phyloP scores from a whole-genome alignment of 177 flowering plant species.

The Vitis hybrid region DNA sequence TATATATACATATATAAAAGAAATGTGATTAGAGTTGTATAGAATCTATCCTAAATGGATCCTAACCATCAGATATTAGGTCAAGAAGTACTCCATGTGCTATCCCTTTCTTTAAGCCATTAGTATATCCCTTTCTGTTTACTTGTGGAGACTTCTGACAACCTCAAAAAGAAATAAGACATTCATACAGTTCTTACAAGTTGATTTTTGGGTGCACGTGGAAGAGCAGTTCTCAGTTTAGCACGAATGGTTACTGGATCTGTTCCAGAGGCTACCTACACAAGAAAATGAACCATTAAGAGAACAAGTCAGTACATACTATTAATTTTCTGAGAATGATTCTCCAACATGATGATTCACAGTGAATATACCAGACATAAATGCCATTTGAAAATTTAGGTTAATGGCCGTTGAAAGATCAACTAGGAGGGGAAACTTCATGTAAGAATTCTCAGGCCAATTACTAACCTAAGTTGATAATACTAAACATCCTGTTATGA shows the following conservation, averaged over 20 bases:
- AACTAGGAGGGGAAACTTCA: too few species aligned
- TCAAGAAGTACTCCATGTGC: too few species aligned
- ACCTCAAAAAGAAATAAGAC: constrained; percentile 4
- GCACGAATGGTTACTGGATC: constrained; percentile 82
- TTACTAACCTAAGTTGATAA: background rate
- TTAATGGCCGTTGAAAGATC: too few species aligned
- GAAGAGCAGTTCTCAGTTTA: constrained; percentile 68
- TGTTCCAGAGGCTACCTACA: constrained; percentile 78
- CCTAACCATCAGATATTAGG: too few species aligned
- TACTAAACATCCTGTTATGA: background rate
- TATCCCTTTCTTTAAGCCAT: too few species aligned
- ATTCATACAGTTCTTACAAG: constrained; percentile 58
- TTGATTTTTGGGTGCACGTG: constrained; percentile 89
- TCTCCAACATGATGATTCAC: background rate
- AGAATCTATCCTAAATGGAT: too few species aligned
- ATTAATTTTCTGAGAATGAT: too few species aligned
- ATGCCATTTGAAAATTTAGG: background rate
- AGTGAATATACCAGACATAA: background rate
- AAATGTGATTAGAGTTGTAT: too few species aligned
- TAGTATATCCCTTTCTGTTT: too few species aligned
- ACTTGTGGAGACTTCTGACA: background rate
- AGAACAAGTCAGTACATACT: background rate
- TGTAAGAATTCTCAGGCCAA: background rate
- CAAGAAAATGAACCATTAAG: constrained; percentile 10
- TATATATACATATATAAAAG: too few species aligned